phyloP scores from a whole-genome alignment of 768 basidiomycete species.

The Pulveroboletus sp. region DNA sequence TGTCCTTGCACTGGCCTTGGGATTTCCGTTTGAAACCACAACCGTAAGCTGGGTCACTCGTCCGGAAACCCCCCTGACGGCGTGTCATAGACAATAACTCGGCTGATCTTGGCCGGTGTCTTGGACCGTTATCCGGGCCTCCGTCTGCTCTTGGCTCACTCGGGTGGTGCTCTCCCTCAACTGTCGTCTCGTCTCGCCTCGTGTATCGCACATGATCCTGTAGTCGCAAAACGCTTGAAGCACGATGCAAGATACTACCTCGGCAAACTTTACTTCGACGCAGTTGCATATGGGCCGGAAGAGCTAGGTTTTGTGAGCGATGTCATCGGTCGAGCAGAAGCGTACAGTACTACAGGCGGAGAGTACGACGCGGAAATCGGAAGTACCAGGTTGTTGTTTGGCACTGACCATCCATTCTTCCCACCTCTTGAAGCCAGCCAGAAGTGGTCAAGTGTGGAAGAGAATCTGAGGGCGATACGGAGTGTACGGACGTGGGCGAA shows the following conservation, averaged over 20 bases:
- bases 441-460: slow-evolving; percentile 82
- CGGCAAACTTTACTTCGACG: slow-evolving; percentile 76
- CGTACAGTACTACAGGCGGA: slow-evolving; percentile 38
- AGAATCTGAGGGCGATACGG: slow-evolving; percentile 78
- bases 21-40: slow-evolving; percentile 90
- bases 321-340: slow-evolving; percentile 55
- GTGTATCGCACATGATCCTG: slow-evolving; percentile 81
- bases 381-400: slow-evolving; percentile 65
- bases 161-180: slow-evolving; percentile 79
- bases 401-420: slow-evolving; percentile 90
- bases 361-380: slow-evolving; percentile 37
- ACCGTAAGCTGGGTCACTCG: slow-evolving; percentile 45
- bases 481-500: slow-evolving; percentile 28
- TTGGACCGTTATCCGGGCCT: slow-evolving; percentile 76
- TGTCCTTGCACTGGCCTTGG: slow-evolving; percentile 79
- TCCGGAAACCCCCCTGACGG: slow-evolving; percentile 5
- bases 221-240: slow-evolving; percentile 65
- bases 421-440: slow-evolving; percentile 65
- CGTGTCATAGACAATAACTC: slow-evolving; percentile 55
- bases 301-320: slow-evolving; percentile 77
- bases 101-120: slow-evolving; percentile 76
- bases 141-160: slow-evolving; percentile 78
- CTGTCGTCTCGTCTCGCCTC: slow-evolving; percentile 81
- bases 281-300: slow-evolving; percentile 85
- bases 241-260: slow-evolving; percentile 85